A percentile compares a stretch with the other conserved stretches of the same genome.
These are phyloP conservation scores for Begonia masoniana DNA, from an alignment of 306 rosid species.

Conservation along the genomic window DNA sequence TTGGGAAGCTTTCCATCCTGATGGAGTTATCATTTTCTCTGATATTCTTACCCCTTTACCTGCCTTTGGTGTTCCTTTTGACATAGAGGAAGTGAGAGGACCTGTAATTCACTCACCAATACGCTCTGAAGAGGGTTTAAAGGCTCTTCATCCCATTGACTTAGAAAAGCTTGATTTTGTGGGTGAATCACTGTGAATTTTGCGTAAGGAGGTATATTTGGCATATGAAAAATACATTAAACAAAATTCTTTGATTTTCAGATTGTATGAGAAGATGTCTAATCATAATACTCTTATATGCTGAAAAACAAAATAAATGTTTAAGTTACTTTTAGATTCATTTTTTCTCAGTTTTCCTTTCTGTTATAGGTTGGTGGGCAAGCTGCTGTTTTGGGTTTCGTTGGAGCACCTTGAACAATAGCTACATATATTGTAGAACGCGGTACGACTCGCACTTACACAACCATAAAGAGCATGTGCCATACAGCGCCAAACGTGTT, in stretches of 20 bases:
- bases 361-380: slow-evolving; percentile 55
- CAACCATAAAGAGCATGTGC: slow-evolving; percentile 88
- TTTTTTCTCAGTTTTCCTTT: slow-evolving; percentile 6
- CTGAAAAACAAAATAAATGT: too few species aligned
- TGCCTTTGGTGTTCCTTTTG: slow-evolving; percentile 82
- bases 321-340: too few species aligned
- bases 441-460: slow-evolving; percentile 76
- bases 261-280: too few species aligned
- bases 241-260: too few species aligned
- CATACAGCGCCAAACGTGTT: slow-evolving; percentile 81
- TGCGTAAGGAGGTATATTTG: slow-evolving; percentile 51
- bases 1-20: slow-evolving; percentile 93
- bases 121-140: slow-evolving; percentile 63
- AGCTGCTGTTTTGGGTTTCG: slow-evolving; percentile 95
- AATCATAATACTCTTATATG: too few species aligned
- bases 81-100: slow-evolving; percentile 85
- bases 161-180: slow-evolving; percentile 67
- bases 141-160: slow-evolving; percentile 72
- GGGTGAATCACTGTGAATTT: slow-evolving; percentile 66
- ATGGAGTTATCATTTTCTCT: slow-evolving; percentile 92
- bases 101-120: slow-evolving; percentile 90
- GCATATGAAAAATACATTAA: not conserved
- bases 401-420: slow-evolving; percentile 98
- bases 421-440: slow-evolving; percentile 98
- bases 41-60: slow-evolving; percentile 97